Base-by-base conservation (phyloP, 2,329 filamentous ascomycete species). In the Aspergillaceae sp. region DNA sequence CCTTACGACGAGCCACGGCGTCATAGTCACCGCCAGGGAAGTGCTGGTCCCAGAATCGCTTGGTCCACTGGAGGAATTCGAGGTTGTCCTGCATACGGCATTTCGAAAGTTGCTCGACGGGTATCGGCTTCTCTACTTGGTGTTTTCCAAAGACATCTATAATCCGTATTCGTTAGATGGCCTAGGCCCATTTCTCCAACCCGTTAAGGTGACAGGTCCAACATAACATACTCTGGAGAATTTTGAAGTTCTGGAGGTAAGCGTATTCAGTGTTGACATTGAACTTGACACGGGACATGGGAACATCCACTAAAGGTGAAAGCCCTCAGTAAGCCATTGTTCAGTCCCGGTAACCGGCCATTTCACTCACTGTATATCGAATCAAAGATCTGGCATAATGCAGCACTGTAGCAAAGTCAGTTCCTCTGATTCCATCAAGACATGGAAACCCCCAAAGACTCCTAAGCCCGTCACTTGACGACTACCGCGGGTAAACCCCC, bases 21-120 rank as follows among this genome's bases (percentile, higher is more conserved):
- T 98, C 92, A 74, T 98, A 98, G 54, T 97, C 92, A 60, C 92
- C 89, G 49, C 92, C 92, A 5, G 92, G 92, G 71, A 87, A 98
- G 76, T 96, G 89, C 66, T 96, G 87, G 63, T 98, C 92, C 92
- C 92, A 98, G 75, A 89, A 96, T 58, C 79, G 78, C 79, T 98
- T 98, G 49, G 84, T 84, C 86, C 89, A 98, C 73, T 98, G 92
- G 50, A 98, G 77, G 68, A 98, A 98, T 66, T 97, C 92, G 59
- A 98, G 86, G 74, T 98, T 98, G 71, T 98, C 92, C 78, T 98
- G 92, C 91, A 98, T 98, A 77, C 95, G 96, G 78, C 92, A 98
- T 71, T 97, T 98, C 60, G 92, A 81, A 49, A 98, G 82, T 48
- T 79, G 76, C 68, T 95, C 82, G 65, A 97, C 88, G 49, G 88